Evolutionary conservation across 805 yeast species (phyloP).

Genomic region (Candida boleticola): DNA sequence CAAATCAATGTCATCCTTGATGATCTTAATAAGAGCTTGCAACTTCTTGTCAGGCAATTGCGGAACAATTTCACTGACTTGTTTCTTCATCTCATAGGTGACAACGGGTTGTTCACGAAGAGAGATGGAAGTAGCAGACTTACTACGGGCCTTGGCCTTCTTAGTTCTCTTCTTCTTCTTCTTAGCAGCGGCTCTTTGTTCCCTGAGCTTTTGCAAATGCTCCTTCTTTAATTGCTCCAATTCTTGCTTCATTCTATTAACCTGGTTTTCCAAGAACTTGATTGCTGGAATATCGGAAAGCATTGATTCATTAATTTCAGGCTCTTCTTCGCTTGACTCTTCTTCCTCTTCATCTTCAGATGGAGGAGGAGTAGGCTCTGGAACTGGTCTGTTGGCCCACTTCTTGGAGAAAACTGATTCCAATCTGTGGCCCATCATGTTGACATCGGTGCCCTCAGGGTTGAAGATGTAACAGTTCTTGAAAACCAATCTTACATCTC

Average conservation of each 20-base stretch:
- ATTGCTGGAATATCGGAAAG: constrained; percentile 84
- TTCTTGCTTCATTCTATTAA: constrained; percentile 81
- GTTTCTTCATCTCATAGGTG: constrained; percentile 95
- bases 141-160: constrained; percentile 18
- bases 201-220: constrained; percentile 64
- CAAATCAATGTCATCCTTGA: constrained; percentile 61
- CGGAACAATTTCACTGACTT: constrained; percentile 81
- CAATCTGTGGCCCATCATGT: constrained; percentile 89
- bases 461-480: constrained; percentile 87
- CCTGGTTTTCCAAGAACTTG: constrained; percentile 81
- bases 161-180: constrained; percentile 40
- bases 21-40: constrained; percentile 79
- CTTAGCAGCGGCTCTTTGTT: constrained; percentile 56
- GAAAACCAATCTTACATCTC: constrained; percentile 80
- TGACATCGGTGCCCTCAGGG: constrained; percentile 96
- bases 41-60: constrained; percentile 75
- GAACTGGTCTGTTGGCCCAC: constrained; percentile 70
- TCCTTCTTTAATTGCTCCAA: constrained; percentile 78
- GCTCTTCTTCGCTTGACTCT: constrained; percentile 48
- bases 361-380: constrained; percentile 66
- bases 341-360: constrained; percentile 39
- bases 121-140: constrained; percentile 19
- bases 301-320: constrained; percentile 52
- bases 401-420: constrained; percentile 83
- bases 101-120: constrained; percentile 43